Percentiles rank a stretch among this genome's conserved stretches.
Conservation (phyloP, 306 rosid species). For the Dalbergia cultrata region DNA sequence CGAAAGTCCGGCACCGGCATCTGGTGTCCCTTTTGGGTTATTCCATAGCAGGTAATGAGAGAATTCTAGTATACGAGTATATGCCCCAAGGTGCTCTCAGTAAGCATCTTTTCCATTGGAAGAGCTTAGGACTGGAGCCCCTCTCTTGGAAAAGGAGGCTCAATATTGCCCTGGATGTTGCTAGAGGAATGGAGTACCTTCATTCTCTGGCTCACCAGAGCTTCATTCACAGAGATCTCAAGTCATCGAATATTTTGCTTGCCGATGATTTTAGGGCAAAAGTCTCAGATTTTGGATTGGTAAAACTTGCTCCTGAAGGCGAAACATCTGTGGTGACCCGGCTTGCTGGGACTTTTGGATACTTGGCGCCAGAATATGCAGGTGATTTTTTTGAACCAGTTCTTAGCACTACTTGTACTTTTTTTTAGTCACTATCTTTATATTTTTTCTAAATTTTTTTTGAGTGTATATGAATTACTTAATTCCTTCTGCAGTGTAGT, state of each 20-base stretch:
- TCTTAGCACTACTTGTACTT: not conserved
- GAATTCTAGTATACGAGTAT: conserved; percentile 88
- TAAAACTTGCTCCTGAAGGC: conserved; percentile 96
- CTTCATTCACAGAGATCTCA: conserved; percentile 99
- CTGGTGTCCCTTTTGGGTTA: conserved; percentile 92
- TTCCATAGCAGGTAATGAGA: conserved; percentile 79
- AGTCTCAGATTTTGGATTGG: conserved; percentile 95
- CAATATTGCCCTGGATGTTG: conserved; percentile 94
- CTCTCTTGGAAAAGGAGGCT: conserved; percentile 98
- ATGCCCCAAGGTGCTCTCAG: conserved; percentile 99
- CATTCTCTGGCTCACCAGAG: conserved; percentile 92
- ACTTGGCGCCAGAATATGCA: conserved; percentile 98
- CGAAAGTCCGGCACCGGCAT: conserved; percentile 97
- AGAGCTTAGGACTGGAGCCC: conserved; percentile 73
- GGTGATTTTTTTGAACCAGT: conserved; percentile 57
- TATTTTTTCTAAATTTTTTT: conserved; percentile 8
- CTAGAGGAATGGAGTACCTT: conserved; percentile 98
- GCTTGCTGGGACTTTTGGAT: conserved; percentile 99
- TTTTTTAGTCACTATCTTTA: not conserved
- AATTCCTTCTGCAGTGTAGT: not conserved
- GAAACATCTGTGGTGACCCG: conserved; percentile 86
- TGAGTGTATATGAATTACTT: conserved; percentile 23
- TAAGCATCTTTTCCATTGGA: conserved; percentile 95
- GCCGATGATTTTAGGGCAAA: conserved; percentile 91
- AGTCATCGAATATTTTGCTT: conserved; percentile 90